phyloP scores from a whole-genome alignment of 2,329 filamentous ascomycete genomes.

The Nigrospora sphaerica region DNA sequence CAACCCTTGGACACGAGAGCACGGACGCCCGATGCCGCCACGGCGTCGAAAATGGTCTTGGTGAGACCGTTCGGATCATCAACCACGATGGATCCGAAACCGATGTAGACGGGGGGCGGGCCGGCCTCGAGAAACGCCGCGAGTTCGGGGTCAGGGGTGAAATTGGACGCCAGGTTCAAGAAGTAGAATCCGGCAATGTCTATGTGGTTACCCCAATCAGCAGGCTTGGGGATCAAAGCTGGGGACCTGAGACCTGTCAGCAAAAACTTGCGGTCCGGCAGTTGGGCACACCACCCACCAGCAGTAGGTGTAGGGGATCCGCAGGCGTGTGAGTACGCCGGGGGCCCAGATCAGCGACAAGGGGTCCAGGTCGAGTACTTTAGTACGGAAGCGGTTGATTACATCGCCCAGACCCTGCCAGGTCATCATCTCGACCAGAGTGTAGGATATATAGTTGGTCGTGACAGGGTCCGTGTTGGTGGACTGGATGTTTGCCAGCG shows the following conservation, averaged over 20 bases:
- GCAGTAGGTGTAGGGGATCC: conserved; percentile 83
- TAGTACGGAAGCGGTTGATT: conserved; percentile 79
- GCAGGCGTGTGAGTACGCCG: conserved; percentile 66
- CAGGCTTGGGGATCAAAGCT: conserved; percentile 42
- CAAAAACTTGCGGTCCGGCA: background rate
- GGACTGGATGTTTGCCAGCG: conserved; percentile 69
- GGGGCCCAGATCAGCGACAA: conserved; percentile 79
- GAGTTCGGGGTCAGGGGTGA: conserved; percentile 22
- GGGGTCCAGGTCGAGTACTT: conserved; percentile 61
- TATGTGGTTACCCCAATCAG: conserved; percentile 46
- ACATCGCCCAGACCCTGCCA: conserved; percentile 90
- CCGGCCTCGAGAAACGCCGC: conserved; percentile 36
- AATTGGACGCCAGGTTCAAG: conserved; percentile 32
- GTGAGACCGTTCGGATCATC: conserved; percentile 39
- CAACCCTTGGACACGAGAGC: conserved; percentile 83
- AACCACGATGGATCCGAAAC: conserved; percentile 50
- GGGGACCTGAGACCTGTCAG: conserved; percentile 20
- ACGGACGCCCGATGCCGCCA: conserved; percentile 45
- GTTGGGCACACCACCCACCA: conserved; percentile 44
- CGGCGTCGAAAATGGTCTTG: conserved; percentile 37
- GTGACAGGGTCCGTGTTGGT: conserved; percentile 58
- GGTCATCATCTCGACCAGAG: conserved; percentile 82
- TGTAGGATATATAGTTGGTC: conserved; percentile 75
- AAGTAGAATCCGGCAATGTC: conserved; percentile 48
- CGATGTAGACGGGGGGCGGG: conserved; percentile 45